Evolutionary conservation across 2,329 filamentous ascomycete species (phyloP), one percentile per base, ranked within the genome.

Genomic region (Pseudocercospora musae): DNA sequence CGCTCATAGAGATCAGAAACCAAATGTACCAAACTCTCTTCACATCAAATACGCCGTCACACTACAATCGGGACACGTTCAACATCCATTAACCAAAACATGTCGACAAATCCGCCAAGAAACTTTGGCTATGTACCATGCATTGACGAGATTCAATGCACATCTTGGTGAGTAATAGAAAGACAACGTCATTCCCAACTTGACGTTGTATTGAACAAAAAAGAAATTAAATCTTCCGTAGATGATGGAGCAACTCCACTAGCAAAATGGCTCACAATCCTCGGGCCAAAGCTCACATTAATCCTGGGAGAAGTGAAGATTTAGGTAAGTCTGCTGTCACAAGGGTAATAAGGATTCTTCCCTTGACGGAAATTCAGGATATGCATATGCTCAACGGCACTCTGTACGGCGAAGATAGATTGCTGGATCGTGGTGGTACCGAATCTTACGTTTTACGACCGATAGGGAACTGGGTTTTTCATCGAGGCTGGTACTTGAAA

Each of bases 341-440:
- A 48, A 7, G n/a, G 33, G n/a, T 15, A 4, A 37, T n/a, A 37
- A 5, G 33, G n/a, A 37, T n/a, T n/a, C n/a, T n/a, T n/a, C n/a
- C n/a, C n/a, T n/a, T 37, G 33, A 37, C 5, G 11, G 1, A 1
- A 10, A 10, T 53, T 3, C 27, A 67, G 65, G 67, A 71, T 49
- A 63, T 71, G 57, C 69, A 69, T 46, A 70, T 63, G 57, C 67
- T 70, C 21, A 68, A 70, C 44, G 65, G 62, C 23, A 70, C 68
- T 1, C 58, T 71, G 9, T 62, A 67, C 49, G 69, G 69, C 46
- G 29, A 54, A 9, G 62, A 62, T 6, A 56, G 62, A 15, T 44
- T 64, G 6, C 52, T 64, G 9, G 15, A 42, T 25, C 23, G 48
- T 2, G 44, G 33, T 4, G 9, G 13, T 9, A 20, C 46, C 31